These are phyloP conservation scores for Paralagenidium karlingii DNA, from an alignment of 352 stramenopile species.

Conservation along the genomic window DNA sequence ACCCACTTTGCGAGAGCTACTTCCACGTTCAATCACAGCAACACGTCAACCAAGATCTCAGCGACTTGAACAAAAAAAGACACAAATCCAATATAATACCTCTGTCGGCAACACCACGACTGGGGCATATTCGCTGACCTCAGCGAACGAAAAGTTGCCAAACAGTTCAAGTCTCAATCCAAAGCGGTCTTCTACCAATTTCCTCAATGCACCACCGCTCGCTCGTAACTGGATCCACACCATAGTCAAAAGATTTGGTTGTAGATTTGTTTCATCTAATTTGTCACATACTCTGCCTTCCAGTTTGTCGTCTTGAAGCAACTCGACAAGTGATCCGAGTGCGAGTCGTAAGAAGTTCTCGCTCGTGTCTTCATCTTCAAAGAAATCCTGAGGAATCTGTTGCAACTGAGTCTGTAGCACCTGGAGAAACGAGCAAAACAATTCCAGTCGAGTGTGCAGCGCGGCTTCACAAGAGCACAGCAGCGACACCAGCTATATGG, in stretches of 20 bases:
- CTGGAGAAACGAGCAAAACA: slow-evolving; percentile 49
- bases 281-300: slow-evolving; percentile 1
- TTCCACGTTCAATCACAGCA: neutral
- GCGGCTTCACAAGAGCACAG: slow-evolving; percentile 49
- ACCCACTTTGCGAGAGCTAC: too few relatives aligned
- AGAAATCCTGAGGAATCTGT: slow-evolving; percentile 62
- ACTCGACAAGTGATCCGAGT: slow-evolving; percentile 47
- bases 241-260: neutral
- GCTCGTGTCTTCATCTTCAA: slow-evolving; percentile 39
- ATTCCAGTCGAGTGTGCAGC: slow-evolving; percentile 15
- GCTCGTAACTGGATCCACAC: slow-evolving; percentile 1
- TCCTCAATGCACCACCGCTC: neutral
- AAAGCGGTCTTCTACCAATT: slow-evolving; percentile 5
- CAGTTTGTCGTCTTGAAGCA: slow-evolving; percentile 28
- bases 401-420: slow-evolving; percentile 39
- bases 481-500: slow-evolving; percentile 37
- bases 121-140: slow-evolving; percentile 13
- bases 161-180: slow-evolving; percentile 7
- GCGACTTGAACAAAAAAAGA: neutral
- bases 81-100: slow-evolving; percentile 5
- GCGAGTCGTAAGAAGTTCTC: slow-evolving; percentile 54
- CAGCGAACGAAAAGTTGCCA: slow-evolving; percentile 1
- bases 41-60: neutral
- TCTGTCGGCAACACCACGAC: slow-evolving; percentile 14
- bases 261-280: neutral